These are phyloP conservation scores for Diphasiastrum complanatum DNA, from an alignment of 83 land plant genomes.

Conservation along the genomic window DNA sequence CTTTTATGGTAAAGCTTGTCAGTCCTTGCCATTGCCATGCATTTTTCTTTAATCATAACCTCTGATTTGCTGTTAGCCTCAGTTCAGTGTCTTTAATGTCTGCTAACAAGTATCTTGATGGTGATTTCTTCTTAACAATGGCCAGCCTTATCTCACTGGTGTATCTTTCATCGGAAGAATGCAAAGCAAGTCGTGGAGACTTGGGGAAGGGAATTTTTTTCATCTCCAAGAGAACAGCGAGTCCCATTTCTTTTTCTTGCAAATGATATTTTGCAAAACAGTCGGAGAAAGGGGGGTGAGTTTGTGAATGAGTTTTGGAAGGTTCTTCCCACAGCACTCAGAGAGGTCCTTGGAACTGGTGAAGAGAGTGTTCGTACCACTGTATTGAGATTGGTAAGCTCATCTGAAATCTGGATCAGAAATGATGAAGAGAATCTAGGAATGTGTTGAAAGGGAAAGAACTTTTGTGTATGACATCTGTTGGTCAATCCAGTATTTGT, in stretches of 20 bases:
- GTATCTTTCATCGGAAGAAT: slow-evolving; percentile 75
- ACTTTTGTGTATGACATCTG: too few species aligned
- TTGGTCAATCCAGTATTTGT: too few species aligned
- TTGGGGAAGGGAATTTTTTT: slow-evolving; percentile 59
- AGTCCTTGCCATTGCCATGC: too few species aligned
- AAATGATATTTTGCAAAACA: slow-evolving; percentile 85
- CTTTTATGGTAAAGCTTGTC: too few species aligned
- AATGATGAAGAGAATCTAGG: too few species aligned
- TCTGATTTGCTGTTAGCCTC: too few species aligned
- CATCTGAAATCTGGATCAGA: too few species aligned
- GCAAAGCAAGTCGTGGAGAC: slow-evolving; percentile 72
- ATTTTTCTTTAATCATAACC: too few species aligned
- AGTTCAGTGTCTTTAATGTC: too few species aligned
- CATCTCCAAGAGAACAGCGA: slow-evolving; percentile 49
- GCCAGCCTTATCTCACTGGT: slow-evolving; percentile 80
- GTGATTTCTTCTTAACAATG: slow-evolving; percentile 26
- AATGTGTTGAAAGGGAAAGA: too few species aligned
- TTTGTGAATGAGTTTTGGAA: slow-evolving; percentile 90
- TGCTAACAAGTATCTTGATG: too few species aligned
- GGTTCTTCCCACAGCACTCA: slow-evolving; percentile 57
- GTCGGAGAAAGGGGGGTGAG: slow-evolving; percentile 73
- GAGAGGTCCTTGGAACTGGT: slow-evolving; percentile 43
- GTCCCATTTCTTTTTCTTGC: slow-evolving; percentile 78
- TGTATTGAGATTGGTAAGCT: slow-evolving; percentile 53
- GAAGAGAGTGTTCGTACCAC: slow-evolving; percentile 49